Evolutionary conservation across 2,329 filamentous ascomycete species (phyloP).

Genomic region (Penicillium sp.): DNA sequence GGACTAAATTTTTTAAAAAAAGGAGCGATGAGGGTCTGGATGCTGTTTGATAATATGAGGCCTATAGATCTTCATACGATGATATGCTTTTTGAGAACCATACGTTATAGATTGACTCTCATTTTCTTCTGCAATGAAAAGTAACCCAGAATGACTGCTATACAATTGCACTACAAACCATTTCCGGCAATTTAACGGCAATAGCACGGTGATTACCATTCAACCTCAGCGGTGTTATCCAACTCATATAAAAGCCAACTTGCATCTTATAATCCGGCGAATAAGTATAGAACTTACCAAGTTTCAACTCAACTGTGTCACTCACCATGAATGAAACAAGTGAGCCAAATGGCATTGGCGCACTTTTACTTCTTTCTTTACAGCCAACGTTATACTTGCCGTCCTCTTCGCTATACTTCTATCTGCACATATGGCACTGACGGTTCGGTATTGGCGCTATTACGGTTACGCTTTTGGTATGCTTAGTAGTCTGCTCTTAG

Average conservation of each 20-base stretch:
- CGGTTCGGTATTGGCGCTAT: too few relatives aligned
- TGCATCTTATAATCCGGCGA: too few relatives aligned
- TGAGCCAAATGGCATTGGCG: not conserved
- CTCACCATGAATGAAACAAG: not conserved
- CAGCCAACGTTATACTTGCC: too few relatives aligned
- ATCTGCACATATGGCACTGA: too few relatives aligned
- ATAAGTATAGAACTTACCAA: not conserved
- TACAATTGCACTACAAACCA: not conserved
- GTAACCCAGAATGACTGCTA: too few relatives aligned
- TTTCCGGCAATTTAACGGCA: not conserved
- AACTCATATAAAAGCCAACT: not conserved
- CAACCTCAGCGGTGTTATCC: not conserved
- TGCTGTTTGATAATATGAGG: conserved; percentile 9
- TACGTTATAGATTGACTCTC: not conserved
- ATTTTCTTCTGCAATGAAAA: not conserved
- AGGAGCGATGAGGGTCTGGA: conserved; percentile 17
- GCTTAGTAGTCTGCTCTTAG: too few relatives aligned
- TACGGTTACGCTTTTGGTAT: too few relatives aligned
- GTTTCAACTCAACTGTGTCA: not conserved
- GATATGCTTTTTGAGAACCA: conserved; percentile 14
- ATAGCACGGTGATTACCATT: not conserved
- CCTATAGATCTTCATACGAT: conserved; percentile 34
- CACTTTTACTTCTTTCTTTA: not conserved
- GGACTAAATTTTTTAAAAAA: conserved; percentile 46
- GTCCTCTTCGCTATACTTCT: too few relatives aligned